These are phyloP conservation scores for Vanilla planifolia DNA, from an alignment of 106 monocot species.

Conservation along the genomic window DNA sequence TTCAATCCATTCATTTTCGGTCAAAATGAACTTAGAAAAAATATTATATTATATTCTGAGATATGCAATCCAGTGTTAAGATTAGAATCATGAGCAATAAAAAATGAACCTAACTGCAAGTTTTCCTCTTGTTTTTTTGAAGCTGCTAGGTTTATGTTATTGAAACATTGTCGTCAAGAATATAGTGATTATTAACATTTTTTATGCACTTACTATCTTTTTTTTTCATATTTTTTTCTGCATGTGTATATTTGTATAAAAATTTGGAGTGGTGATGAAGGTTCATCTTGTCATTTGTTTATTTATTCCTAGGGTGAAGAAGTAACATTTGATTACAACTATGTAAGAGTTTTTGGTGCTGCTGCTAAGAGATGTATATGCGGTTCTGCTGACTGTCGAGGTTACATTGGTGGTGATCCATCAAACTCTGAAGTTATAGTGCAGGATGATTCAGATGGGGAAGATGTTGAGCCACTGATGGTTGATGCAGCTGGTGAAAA, in stretches of 20 bases:
- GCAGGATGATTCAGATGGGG: constrained; percentile 81
- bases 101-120: too few relatives aligned
- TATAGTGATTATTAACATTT: not conserved
- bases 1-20: too few relatives aligned
- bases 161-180: not conserved
- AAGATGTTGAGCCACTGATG: constrained; percentile 50
- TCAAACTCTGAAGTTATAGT: constrained; percentile 54
- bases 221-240: not conserved
- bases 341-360: constrained; percentile 89
- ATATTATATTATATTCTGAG: too few relatives aligned
- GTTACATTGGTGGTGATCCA: constrained; percentile 91
- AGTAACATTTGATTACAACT: constrained; percentile 97
- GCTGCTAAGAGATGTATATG: constrained; percentile 94
- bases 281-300: not conserved
- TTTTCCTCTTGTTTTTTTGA: not conserved
- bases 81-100: too few relatives aligned
- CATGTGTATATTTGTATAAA: not conserved
- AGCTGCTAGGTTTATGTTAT: not conserved
- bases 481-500: constrained; percentile 21
- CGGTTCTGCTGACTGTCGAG: constrained; percentile 71
- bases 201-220: not conserved
- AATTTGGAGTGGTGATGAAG: not conserved
- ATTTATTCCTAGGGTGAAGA: constrained; percentile 71
- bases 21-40: too few relatives aligned
- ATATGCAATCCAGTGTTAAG: too few relatives aligned